These are phyloP conservation scores for Exophiala sideris DNA, from an alignment of 2,329 filamentous ascomycete genomes.

Conservation along the genomic window DNA sequence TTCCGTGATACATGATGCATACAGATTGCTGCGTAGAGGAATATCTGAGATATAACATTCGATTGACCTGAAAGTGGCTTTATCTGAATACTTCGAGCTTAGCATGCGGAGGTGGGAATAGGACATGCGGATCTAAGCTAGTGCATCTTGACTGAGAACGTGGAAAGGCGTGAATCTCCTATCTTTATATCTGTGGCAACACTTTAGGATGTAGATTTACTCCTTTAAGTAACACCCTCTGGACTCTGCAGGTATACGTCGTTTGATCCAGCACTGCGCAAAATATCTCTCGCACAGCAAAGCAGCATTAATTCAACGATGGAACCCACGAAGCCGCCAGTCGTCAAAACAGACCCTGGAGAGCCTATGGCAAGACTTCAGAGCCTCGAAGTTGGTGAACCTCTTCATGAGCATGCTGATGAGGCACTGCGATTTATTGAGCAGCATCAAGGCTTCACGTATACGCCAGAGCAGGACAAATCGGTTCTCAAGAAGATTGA, in stretches of 20 bases:
- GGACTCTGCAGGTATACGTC: neutral
- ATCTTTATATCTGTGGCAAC: neutral
- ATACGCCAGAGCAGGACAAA: slow-evolving; percentile 50
- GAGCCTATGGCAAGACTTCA: neutral
- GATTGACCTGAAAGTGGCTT: neutral
- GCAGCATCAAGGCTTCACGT: neutral
- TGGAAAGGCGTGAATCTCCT: neutral
- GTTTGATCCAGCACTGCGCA: neutral
- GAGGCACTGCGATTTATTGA: neutral
- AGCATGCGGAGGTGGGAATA: neutral
- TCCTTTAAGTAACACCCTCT: neutral
- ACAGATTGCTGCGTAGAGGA: neutral
- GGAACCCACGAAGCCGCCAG: neutral
- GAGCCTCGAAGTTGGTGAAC: neutral
- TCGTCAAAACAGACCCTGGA: neutral
- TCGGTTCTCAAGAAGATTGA: slow-evolving; percentile 63
- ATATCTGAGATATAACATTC: neutral
- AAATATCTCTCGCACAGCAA: neutral
- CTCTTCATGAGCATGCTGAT: neutral
- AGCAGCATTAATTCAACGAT: neutral
- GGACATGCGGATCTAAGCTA: neutral
- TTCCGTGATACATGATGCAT: too few species aligned
- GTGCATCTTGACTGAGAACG: neutral
- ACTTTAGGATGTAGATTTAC: neutral
- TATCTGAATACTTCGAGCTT: too few species aligned